Evolutionary conservation across 176 grass and related monocot genomes (phyloP).

Genomic region (Musa beccarii): DNA sequence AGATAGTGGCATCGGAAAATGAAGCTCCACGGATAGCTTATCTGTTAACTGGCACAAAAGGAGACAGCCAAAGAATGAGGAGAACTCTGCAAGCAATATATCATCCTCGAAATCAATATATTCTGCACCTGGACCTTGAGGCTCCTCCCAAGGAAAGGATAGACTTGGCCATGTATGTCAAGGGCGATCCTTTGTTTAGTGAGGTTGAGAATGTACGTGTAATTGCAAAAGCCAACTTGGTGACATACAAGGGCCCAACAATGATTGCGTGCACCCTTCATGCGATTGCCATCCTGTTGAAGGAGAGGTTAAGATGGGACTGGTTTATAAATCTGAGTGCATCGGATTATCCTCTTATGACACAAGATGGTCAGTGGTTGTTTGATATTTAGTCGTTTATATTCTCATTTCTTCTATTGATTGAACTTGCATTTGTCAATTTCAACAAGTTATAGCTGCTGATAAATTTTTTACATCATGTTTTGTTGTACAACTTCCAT

Average conservation of each 20-base stretch:
- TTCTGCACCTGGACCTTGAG: slow-evolving; percentile 25
- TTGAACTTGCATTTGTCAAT: not conserved
- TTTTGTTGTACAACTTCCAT: not conserved
- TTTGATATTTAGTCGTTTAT: not conserved
- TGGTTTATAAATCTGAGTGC: slow-evolving; percentile 31
- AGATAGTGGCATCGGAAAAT: slow-evolving; percentile 18
- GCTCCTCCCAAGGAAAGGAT: slow-evolving; percentile 26
- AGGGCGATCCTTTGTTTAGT: slow-evolving; percentile 12
- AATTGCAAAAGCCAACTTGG: slow-evolving; percentile 23
- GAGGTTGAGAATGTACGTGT: slow-evolving; percentile 20
- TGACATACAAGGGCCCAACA: slow-evolving; percentile 23
- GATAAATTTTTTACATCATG: not conserved
- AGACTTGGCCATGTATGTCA: slow-evolving; percentile 26
- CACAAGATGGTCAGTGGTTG: slow-evolving; percentile 23
- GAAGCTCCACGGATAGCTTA: slow-evolving; percentile 77
- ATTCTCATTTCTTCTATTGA: not conserved
- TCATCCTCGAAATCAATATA: slow-evolving; percentile 25
- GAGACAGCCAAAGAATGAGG: slow-evolving; percentile 69
- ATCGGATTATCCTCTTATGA: slow-evolving; percentile 33
- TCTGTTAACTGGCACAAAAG: slow-evolving; percentile 82
- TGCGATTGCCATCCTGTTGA: slow-evolving; percentile 20
- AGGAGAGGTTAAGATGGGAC: slow-evolving; percentile 16
- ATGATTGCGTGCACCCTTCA: slow-evolving; percentile 27
- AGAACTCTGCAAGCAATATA: slow-evolving; percentile 52
- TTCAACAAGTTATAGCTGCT: not conserved